Evolutionary conservation across 345 rosid species (phyloP).

Genomic region (Ceriops tagal): DNA sequence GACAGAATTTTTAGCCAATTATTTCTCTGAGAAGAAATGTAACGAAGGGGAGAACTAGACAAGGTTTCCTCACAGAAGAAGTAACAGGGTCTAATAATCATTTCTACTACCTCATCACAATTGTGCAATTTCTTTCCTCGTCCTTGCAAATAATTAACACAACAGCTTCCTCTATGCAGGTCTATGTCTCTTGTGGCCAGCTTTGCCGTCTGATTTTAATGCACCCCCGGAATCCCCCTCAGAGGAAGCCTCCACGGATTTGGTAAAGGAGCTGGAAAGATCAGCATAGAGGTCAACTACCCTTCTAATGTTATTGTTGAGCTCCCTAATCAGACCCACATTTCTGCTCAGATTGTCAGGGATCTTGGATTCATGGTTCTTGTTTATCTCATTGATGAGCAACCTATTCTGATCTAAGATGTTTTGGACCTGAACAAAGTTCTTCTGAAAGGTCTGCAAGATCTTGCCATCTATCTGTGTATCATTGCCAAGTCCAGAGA

Average conservation of each 20-base stretch:
- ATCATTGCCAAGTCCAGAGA: conserved; percentile 51
- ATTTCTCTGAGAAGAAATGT: conserved; percentile 28
- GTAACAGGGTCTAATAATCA: conserved; percentile 34
- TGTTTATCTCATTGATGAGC: conserved; percentile 72
- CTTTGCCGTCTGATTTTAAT: conserved; percentile 54
- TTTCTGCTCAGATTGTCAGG: conserved; percentile 68
- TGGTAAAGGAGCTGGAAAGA: conserved; percentile 62
- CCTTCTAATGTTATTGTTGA: conserved; percentile 73
- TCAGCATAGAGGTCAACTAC: conserved; percentile 66
- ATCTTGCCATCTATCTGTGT: conserved; percentile 52
- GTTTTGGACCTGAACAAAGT: conserved; percentile 65
- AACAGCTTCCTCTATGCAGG: conserved; percentile 28
- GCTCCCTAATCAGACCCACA: conserved; percentile 72
- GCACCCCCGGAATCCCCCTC: conserved; percentile 62
- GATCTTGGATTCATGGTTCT: conserved; percentile 69
- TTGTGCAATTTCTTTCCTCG: conserved; percentile 24
- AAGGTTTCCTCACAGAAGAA: conserved; percentile 25
- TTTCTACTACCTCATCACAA: conserved; percentile 25
- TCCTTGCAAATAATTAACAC: conserved; percentile 23
- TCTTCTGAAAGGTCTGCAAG: conserved; percentile 65
- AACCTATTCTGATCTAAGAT: conserved; percentile 66
- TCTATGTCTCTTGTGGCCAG: conserved; percentile 53
- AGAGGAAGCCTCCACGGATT: conserved; percentile 55
- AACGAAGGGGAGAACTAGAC: conserved; percentile 19
- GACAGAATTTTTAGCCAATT: conserved; percentile 29